phyloP scores from a whole-genome alignment of 2,329 filamentous ascomycete species.

The Cladosporium colombiae region DNA sequence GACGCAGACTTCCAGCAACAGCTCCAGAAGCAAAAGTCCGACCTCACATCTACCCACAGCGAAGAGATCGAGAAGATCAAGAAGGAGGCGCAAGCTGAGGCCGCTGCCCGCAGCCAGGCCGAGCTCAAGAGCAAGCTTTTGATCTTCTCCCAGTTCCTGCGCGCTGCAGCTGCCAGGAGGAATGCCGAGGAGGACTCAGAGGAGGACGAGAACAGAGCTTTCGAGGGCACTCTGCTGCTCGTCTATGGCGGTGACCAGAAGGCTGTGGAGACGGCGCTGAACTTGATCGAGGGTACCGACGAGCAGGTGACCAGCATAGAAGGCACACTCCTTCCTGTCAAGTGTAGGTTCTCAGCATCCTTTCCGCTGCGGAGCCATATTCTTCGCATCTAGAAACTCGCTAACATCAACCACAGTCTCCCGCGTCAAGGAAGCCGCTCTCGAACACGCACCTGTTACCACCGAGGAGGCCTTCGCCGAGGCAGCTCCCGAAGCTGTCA shows the following conservation, averaged over 20 bases:
- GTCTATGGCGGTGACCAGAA: slow-evolving; percentile 77
- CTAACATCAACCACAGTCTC: slow-evolving; percentile 32
- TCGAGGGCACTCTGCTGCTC: slow-evolving; percentile 75
- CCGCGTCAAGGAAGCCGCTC: slow-evolving; percentile 42
- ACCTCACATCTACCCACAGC: slow-evolving; percentile 57
- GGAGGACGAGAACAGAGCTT: slow-evolving; percentile 74
- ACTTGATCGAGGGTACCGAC: slow-evolving; percentile 71
- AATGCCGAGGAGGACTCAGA: slow-evolving; percentile 67
- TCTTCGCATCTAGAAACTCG: neutral
- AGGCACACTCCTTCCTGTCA: slow-evolving; percentile 66
- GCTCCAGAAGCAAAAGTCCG: slow-evolving; percentile 58
- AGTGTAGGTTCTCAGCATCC: slow-evolving; percentile 60
- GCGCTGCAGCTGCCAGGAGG: slow-evolving; percentile 73
- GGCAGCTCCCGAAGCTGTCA: slow-evolving; percentile 40
- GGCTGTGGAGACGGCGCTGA: slow-evolving; percentile 73
- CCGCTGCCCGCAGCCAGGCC: slow-evolving; percentile 48
- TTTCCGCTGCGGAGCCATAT: neutral
- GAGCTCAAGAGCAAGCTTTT: slow-evolving; percentile 64
- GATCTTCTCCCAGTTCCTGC: slow-evolving; percentile 75
- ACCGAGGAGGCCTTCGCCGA: slow-evolving; percentile 54
- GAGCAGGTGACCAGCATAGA: slow-evolving; percentile 67
- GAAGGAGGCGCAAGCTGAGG: slow-evolving; percentile 58
- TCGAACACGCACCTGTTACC: slow-evolving; percentile 56
- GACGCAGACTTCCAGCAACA: slow-evolving; percentile 70
- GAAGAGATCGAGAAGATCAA: slow-evolving; percentile 57